Evolutionary conservation across 805 yeast genomes (phyloP), one percentile per base, ranked within the genome.

Genomic region (Blastobotrys parvus): DNA sequence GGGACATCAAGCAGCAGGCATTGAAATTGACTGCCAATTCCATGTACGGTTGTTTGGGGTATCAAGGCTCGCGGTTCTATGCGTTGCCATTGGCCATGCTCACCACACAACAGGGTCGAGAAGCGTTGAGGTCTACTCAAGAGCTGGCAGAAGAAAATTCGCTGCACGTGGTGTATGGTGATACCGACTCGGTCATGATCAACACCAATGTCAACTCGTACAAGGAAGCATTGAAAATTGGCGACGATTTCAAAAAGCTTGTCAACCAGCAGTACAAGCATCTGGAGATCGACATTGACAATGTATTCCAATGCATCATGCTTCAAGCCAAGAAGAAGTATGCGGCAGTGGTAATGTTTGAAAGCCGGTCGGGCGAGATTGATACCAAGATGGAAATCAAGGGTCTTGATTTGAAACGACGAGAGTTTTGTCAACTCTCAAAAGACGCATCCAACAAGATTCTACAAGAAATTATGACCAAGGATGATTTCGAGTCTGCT

Each of bases 21-120:
- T 74, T 92, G 60, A 92, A 92, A 61, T 71, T 92, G 59, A 94
- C 98, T 2, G 98, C 98, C 22, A 92, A 92, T 64, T 92, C 98
- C n/a, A 90, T 92, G 97, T 92, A 92, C 66, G 98, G 98, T 59
- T 92, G 97, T 74, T 73, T 92, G 55, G 98, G 98, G 53, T 89
- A 80, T 61, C 83, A 82, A 4, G 75, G 82, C 55, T 87, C 97
- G 18, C 75, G 98, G 56, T 92, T 92, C 62, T 90, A 89, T 58
- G 98, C 98, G 10, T 82, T 85, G 57, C 96, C 97, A 0, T 70
- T 92, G 53, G 98, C 98, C 3, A 86, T 86, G 89, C 70, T 92
- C 56, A 95, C 88, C 45, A 92, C 98, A 2, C 82, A 80, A 54
- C 86, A 89, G 62, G 98, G 98, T 56, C 77, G 98, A 67, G 97